These are phyloP conservation scores for Bruguiera hainesii DNA, from an alignment of 441 rosid species.

Conservation along the genomic window DNA sequence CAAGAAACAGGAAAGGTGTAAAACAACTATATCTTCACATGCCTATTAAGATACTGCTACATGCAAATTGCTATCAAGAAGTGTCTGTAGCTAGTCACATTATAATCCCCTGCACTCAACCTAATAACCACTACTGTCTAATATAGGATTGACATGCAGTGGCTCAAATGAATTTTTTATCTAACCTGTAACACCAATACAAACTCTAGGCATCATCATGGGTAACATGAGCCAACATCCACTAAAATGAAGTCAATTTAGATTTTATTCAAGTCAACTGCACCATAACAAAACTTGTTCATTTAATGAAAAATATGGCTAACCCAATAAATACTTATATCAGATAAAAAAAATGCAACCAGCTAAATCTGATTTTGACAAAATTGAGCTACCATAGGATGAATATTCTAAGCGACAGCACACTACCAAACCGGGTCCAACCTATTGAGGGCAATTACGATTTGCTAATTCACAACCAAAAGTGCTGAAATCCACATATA, in stretches of 20 bases:
- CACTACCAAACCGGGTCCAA: neutral
- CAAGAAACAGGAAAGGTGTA: neutral
- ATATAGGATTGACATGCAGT: neutral
- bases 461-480: no score
- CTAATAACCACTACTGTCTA: neutral
- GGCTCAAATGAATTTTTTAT: neutral
- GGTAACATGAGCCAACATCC: neutral
- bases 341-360: slow-evolving; percentile 11
- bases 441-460: no score
- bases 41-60: no score
- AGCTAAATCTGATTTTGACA: neutral
- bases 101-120: neutral
- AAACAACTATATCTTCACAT: neutral
- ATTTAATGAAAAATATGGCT: neutral
- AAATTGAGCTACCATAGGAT: neutral
- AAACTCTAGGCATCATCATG: neutral
- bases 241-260: neutral
- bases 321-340: slow-evolving; percentile 11
- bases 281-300: neutral
- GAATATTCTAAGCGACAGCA: slow-evolving; percentile 7
- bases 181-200: neutral
- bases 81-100: neutral
- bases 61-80: neutral
- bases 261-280: neutral
- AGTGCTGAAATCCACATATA: neutral